Percentiles rank a stretch among this genome's conserved stretches.
phyloP scores from a whole-genome alignment of 2,329 filamentous ascomycete genomes.

The Pochonia chlamydosporia region DNA sequence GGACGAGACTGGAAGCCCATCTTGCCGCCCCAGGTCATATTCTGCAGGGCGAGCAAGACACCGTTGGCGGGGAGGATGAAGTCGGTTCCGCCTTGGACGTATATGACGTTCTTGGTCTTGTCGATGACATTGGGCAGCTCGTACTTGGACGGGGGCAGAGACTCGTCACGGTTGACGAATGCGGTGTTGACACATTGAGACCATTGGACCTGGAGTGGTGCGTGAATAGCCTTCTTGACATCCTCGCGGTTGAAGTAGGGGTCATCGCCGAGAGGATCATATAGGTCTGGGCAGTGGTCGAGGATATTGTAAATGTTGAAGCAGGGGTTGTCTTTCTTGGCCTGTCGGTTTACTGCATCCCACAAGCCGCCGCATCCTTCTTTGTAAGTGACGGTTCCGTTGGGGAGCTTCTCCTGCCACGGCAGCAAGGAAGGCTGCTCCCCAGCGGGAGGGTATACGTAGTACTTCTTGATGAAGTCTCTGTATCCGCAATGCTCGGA shows the following conservation, averaged over 20 bases:
- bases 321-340: slow-evolving; percentile 62
- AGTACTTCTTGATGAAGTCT: slow-evolving; percentile 52
- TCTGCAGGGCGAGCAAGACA: slow-evolving; percentile 67
- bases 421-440: slow-evolving; percentile 46
- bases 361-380: slow-evolving; percentile 53
- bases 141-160: slow-evolving; percentile 42
- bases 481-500: slow-evolving; percentile 57
- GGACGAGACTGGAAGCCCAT: slow-evolving; percentile 64
- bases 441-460: slow-evolving; percentile 63
- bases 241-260: slow-evolving; percentile 69
- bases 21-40: slow-evolving; percentile 72
- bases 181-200: slow-evolving; percentile 5
- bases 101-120: slow-evolving; percentile 63
- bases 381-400: slow-evolving; percentile 23
- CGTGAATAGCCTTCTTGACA: slow-evolving; percentile 64
- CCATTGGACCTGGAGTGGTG: slow-evolving; percentile 35
- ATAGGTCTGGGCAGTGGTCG: slow-evolving; percentile 64
- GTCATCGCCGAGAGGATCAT: slow-evolving; percentile 66
- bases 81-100: slow-evolving; percentile 67
- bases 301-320: slow-evolving; percentile 73
- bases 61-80: slow-evolving; percentile 63
- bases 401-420: slow-evolving; percentile 27
- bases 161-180: slow-evolving; percentile 17
- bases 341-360: slow-evolving; percentile 47
- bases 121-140: slow-evolving; percentile 69